These are phyloP conservation scores for Kwoniella sp. DNA, from an alignment of 768 basidiomycete species.

Conservation along the genomic window DNA sequence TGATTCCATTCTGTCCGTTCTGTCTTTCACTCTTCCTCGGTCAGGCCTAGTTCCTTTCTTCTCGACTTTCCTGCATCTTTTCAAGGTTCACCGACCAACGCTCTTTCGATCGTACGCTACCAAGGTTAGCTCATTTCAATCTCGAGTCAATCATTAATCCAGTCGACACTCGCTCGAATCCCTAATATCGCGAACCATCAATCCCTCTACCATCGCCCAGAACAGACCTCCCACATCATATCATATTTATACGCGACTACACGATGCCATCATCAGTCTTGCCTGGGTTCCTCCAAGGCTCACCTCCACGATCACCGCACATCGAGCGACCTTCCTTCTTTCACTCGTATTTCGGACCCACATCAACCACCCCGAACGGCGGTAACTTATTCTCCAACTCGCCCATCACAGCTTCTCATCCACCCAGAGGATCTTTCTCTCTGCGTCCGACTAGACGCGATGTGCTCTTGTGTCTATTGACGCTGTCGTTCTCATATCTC, in stretches of 20 bases:
- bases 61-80: no score
- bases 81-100: no score
- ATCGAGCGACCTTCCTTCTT: conserved; percentile 15
- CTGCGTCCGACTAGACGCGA: conserved; percentile 49
- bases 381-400: conserved; percentile 13
- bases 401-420: conserved; percentile 15
- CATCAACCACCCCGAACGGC: conserved; percentile 10
- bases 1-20: no score
- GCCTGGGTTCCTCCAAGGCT: conserved; percentile 28
- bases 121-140: no score
- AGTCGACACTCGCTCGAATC: no score
- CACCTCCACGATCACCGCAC: conserved; percentile 41
- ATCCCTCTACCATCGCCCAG: neutral
- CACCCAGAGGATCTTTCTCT: conserved; percentile 7
- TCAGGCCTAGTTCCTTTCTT: no score
- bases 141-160: no score
- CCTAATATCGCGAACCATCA: no score
- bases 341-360: conserved; percentile 10
- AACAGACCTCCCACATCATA: neutral
- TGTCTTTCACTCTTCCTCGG: no score
- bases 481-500: conserved; percentile 47
- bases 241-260: neutral
- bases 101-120: no score
- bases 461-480: conserved; percentile 48
- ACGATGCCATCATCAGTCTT: conserved; percentile 32